A percentile compares a stretch with the other conserved stretches of the same genome.
phyloP scores from a whole-genome alignment of 1,284 basidiomycete genomes.

The Naganishia albida region DNA sequence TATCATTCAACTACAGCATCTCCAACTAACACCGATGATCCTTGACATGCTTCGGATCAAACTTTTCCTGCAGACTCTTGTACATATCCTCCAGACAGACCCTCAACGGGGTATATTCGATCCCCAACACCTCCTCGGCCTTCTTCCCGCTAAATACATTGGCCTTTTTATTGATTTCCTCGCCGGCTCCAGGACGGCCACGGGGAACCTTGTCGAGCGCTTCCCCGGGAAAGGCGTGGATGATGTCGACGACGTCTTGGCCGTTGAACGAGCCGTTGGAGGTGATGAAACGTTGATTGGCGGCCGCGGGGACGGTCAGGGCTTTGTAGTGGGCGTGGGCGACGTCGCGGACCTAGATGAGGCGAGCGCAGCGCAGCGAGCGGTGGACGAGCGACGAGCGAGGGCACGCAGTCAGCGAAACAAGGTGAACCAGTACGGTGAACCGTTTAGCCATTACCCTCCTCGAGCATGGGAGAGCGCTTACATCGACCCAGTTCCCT shows the following conservation, averaged over 20 bases:
- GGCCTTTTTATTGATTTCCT: slow-evolving; percentile 37
- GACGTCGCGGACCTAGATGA: slow-evolving; percentile 44
- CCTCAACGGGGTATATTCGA: slow-evolving; percentile 44
- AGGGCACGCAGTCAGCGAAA: too few species aligned
- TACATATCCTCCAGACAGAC: slow-evolving; percentile 44
- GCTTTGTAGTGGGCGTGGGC: slow-evolving; percentile 63
- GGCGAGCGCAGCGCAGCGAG: background rate
- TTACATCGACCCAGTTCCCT: slow-evolving; percentile 63
- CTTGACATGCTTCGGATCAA: slow-evolving; percentile 31
- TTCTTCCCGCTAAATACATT: slow-evolving; percentile 43
- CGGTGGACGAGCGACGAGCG: too few species aligned
- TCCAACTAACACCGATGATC: slow-evolving; percentile 11
- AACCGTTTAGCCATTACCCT: too few species aligned
- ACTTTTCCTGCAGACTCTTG: slow-evolving; percentile 42
- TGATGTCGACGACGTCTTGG: slow-evolving; percentile 41
- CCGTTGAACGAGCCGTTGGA: slow-evolving; percentile 49
- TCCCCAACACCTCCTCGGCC: slow-evolving; percentile 43
- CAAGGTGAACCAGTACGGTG: too few species aligned
- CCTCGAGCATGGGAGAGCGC: slow-evolving; percentile 50
- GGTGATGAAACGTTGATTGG: slow-evolving; percentile 63
- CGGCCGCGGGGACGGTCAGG: slow-evolving; percentile 61
- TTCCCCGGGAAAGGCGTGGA: slow-evolving; percentile 30
- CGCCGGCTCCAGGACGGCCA: slow-evolving; percentile 39
- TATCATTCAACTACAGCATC: background rate
- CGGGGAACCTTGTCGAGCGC: slow-evolving; percentile 37